phyloP scores from a whole-genome alignment of 495 filamentous ascomycete genomes.

The Friedmanniomyces simplex region DNA sequence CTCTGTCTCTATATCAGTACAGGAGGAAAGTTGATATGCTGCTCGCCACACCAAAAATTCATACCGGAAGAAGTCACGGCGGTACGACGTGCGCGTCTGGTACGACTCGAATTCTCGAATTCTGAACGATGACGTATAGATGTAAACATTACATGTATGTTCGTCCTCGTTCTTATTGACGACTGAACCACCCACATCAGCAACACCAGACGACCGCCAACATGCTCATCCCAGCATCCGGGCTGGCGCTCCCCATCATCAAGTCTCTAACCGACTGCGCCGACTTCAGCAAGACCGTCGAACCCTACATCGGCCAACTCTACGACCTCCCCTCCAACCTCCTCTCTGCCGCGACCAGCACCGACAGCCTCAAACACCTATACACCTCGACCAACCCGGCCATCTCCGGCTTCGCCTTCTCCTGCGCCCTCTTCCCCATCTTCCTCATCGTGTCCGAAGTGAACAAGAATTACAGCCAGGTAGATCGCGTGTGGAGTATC shows the following conservation, averaged over 20 bases:
- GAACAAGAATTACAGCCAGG: slow-evolving; percentile 87
- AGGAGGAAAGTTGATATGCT: too few species aligned
- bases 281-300: slow-evolving; percentile 59
- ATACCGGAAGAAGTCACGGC: too few species aligned
- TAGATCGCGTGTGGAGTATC: slow-evolving; percentile 86
- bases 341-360: slow-evolving; percentile 44
- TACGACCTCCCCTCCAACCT: slow-evolving; percentile 57
- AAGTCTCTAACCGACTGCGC: slow-evolving; percentile 59
- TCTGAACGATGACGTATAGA: too few species aligned
- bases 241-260: slow-evolving; percentile 48
- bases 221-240: slow-evolving; percentile 21
- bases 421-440: slow-evolving; percentile 53
- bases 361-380: slow-evolving; percentile 47
- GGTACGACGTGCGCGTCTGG: too few species aligned
- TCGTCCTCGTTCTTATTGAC: too few species aligned
- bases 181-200: too few species aligned
- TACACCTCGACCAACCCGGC: slow-evolving; percentile 86
- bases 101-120: too few species aligned
- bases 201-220: not conserved
- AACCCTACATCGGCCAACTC: slow-evolving; percentile 69
- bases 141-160: too few species aligned
- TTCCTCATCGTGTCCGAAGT: slow-evolving; percentile 68
- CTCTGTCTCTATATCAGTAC: too few species aligned
- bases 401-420: slow-evolving; percentile 61
- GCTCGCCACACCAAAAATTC: too few species aligned